phyloP scores from a whole-genome alignment of 768 basidiomycete species.

The Pisolithus tinctorius region DNA sequence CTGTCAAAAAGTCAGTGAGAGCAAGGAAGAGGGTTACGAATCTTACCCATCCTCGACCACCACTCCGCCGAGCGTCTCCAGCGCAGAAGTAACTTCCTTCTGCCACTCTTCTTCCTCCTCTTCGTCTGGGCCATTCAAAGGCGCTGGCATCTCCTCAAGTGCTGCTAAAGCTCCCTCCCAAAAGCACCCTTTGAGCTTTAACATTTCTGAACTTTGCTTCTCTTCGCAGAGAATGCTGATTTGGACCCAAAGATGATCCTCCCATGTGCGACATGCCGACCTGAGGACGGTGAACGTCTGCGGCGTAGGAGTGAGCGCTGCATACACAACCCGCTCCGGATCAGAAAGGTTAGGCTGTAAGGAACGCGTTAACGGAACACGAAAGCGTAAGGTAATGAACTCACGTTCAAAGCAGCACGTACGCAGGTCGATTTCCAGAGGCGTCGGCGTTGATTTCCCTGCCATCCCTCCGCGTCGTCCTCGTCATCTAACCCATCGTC shows the following conservation, averaged over 20 bases:
- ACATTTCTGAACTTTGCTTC: slow-evolving; percentile 64
- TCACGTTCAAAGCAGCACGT: slow-evolving; percentile 69
- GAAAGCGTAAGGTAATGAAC: slow-evolving; percentile 15
- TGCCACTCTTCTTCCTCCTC: slow-evolving; percentile 55
- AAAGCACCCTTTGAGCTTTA: slow-evolving; percentile 60
- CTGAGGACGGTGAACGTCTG: slow-evolving; percentile 62
- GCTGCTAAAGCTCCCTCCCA: slow-evolving; percentile 65
- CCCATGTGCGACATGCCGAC: slow-evolving; percentile 81
- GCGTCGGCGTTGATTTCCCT: slow-evolving; percentile 69
- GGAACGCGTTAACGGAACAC: background rate
- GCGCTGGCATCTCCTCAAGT: slow-evolving; percentile 33
- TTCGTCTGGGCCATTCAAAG: slow-evolving; percentile 24
- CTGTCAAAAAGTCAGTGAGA: slow-evolving; percentile 24
- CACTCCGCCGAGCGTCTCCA: slow-evolving; percentile 54
- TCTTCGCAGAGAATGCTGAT: slow-evolving; percentile 77
- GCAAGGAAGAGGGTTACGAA: background rate
- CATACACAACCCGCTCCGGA: slow-evolving; percentile 82
- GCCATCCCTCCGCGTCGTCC: slow-evolving; percentile 42
- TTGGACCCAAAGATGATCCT: slow-evolving; percentile 93
- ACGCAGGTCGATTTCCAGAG: slow-evolving; percentile 88
- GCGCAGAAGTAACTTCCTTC: slow-evolving; percentile 48
- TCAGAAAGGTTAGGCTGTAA: slow-evolving; percentile 50
- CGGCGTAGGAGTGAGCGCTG: slow-evolving; percentile 70
- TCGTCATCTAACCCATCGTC: slow-evolving; percentile 42
- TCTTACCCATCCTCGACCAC: slow-evolving; percentile 60